Conservation (phyloP, 768 basidiomycete species). For the Gyrodon lividus region DNA sequence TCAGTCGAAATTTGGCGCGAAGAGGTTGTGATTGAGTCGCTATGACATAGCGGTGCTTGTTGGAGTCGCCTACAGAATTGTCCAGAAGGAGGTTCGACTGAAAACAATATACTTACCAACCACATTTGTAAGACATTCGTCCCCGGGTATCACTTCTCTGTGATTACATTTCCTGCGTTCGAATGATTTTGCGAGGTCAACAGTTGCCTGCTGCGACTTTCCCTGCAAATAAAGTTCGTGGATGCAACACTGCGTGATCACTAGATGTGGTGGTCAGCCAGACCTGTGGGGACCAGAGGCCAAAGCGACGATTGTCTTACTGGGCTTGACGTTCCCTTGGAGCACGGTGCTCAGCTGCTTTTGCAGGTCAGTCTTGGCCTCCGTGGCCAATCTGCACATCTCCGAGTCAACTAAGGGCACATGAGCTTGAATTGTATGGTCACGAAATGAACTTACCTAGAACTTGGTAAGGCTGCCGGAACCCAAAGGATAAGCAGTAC, state of each 20-base stretch:
- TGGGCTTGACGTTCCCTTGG: slow-evolving; percentile 87
- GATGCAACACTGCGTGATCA: slow-evolving; percentile 99
- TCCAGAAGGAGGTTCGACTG: slow-evolving; percentile 7
- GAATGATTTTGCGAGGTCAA: slow-evolving; percentile 90
- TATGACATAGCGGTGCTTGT: slow-evolving; percentile 91
- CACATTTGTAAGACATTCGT: slow-evolving; percentile 79
- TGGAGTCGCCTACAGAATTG: slow-evolving; percentile 57
- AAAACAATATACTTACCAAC: slow-evolving; percentile 52
- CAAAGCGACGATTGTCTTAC: slow-evolving; percentile 48
- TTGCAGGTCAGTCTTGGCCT: slow-evolving; percentile 70
- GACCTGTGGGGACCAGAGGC: slow-evolving; percentile 10
- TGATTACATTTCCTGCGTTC: slow-evolving; percentile 96
- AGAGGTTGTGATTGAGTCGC: slow-evolving; percentile 80
- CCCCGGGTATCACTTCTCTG: slow-evolving; percentile 76
- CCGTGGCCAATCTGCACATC: slow-evolving; percentile 68
- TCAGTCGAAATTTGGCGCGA: slow-evolving; percentile 60
- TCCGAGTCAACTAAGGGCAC: slow-evolving; percentile 71
- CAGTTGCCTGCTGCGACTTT: slow-evolving; percentile 64
- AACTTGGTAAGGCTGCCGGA: slow-evolving; percentile 92
- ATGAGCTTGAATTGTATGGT: slow-evolving; percentile 5
- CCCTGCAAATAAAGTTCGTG: slow-evolving; percentile 90
- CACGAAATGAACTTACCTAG: slow-evolving; percentile 53
- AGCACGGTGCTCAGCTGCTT: slow-evolving; percentile 76
- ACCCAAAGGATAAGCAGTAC: slow-evolving; percentile 84
- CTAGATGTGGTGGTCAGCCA: slow-evolving; percentile 57